Percentiles rank a stretch among this genome's conserved stretches.
Conservation (phyloP, 2,329 filamentous ascomycete genomes). For the Fusarium sarcochroum region DNA sequence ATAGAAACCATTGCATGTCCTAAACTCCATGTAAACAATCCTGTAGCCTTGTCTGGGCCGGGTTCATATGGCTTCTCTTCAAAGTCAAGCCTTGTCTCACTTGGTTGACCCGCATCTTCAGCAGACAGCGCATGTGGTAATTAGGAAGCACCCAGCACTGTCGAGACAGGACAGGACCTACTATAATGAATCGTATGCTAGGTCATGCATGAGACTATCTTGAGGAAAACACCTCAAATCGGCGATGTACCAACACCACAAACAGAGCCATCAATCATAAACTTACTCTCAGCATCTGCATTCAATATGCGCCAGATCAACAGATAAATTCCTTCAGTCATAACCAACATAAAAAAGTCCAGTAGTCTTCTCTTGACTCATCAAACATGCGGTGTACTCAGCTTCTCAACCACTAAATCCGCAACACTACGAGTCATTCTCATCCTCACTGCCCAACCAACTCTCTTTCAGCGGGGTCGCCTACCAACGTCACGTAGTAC, state of each 20-base stretch:
- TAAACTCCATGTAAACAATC: conserved; percentile 6
- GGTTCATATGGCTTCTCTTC: neutral
- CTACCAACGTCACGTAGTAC: neutral
- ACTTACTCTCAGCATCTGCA: neutral
- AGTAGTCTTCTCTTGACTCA: conserved; percentile 3
- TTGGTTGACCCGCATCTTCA: conserved; percentile 5
- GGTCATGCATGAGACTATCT: conserved; percentile 1
- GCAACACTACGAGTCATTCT: conserved; percentile 27
- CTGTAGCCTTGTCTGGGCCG: conserved; percentile 25
- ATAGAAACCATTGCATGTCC: conserved; percentile 5
- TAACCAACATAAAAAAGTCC: neutral
- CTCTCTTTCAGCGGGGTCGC: conserved; percentile 10
- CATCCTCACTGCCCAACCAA: conserved; percentile 8
- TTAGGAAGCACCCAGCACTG: no score
- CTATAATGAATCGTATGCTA: neutral
- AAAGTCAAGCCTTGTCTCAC: conserved; percentile 8
- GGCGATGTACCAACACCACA: neutral
- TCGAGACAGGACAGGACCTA: neutral
- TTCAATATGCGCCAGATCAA: conserved; percentile 10
- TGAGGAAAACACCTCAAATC: neutral
- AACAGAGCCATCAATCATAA: no score
- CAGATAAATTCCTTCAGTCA: neutral
- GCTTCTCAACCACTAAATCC: conserved; percentile 8
- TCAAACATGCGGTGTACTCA: conserved; percentile 28
- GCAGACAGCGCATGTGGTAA: conserved; percentile 1